phyloP scores from a whole-genome alignment of 306 rosid genomes.

The Hippophae rhamnoides region DNA sequence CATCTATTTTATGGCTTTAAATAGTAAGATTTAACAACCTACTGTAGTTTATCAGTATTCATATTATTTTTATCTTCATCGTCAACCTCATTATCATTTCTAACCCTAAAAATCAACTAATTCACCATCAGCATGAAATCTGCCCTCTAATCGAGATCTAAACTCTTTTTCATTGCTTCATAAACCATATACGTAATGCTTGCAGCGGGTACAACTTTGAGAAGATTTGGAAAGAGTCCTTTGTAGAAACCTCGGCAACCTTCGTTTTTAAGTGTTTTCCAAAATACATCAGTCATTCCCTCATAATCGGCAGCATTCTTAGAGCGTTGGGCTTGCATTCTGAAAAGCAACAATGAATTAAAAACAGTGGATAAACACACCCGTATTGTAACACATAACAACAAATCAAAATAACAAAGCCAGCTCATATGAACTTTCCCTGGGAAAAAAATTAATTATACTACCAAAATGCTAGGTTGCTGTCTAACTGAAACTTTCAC shows the following conservation, averaged over 20 bases:
- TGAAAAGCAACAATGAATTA: conserved; percentile 26
- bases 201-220: conserved; percentile 93
- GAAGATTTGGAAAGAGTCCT: conserved; percentile 84
- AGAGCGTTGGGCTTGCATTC: conserved; percentile 83
- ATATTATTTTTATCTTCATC: conserved; percentile 22
- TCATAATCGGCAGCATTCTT: conserved; percentile 28
- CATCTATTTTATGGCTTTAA: conserved; percentile 15
- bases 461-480: conserved; percentile 14
- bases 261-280: conserved; percentile 66
- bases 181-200: conserved; percentile 90
- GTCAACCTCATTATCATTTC: conserved; percentile 20
- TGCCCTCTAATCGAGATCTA: conserved; percentile 58
- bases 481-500: conserved; percentile 10
- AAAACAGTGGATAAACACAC: not conserved
- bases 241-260: conserved; percentile 84
- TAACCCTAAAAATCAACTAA: conserved; percentile 23
- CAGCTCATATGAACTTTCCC: not conserved
- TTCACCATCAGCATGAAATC: conserved; percentile 14
- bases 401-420: not conserved
- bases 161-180: conserved; percentile 69
- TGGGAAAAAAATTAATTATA: not conserved
- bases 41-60: conserved; percentile 23
- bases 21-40: conserved; percentile 19
- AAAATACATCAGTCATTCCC: conserved; percentile 82
- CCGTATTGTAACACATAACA: not conserved